Conservation (phyloP, 805 yeast genomes). For the Clavispora santaluciae region DNA sequence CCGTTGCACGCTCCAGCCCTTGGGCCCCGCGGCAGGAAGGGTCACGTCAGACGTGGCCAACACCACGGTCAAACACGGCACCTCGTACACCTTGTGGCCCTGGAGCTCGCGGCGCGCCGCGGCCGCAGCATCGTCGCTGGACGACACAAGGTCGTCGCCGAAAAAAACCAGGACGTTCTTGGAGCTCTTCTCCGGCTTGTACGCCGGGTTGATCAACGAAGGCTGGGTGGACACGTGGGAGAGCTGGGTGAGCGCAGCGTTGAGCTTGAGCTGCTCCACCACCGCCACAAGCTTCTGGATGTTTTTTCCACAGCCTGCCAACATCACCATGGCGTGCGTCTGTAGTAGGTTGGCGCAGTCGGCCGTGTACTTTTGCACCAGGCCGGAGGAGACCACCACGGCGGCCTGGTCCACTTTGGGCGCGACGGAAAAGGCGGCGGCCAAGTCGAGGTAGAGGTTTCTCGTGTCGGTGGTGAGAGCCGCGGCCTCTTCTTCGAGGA, state of each 20-base stretch:
- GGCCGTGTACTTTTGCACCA: constrained; percentile 13
- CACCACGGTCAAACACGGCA: constrained; percentile 18
- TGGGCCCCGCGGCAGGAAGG: neutral
- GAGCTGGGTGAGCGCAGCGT: constrained; percentile 10
- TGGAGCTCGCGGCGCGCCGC: constrained; percentile 11
- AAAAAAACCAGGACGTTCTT: constrained; percentile 11
- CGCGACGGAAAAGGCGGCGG: neutral
- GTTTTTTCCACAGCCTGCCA: constrained; percentile 16
- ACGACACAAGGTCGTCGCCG: constrained; percentile 6
- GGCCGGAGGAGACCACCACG: constrained; percentile 14
- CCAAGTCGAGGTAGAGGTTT: constrained; percentile 5
- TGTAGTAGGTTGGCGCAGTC: constrained; percentile 8
- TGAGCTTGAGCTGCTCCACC: constrained; percentile 18
- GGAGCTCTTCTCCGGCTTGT: constrained; percentile 9
- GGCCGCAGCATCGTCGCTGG: neutral
- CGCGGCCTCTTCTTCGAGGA: constrained; percentile 4
- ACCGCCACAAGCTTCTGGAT: constrained; percentile 18
- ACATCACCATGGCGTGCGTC: constrained; percentile 8
- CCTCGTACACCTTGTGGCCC: constrained; percentile 19
- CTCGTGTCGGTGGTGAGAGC: constrained; percentile 5
- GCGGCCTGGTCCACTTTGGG: constrained; percentile 11
- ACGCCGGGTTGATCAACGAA: constrained; percentile 15
- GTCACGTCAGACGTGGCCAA: constrained; percentile 7
- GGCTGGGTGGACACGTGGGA: constrained; percentile 14
- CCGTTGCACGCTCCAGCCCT: constrained; percentile 18